A percentile compares a stretch with the other conserved stretches of the same genome.
Evolutionary conservation across 2,329 filamentous ascomycete genomes (phyloP).

Genomic region (Fusarium udum): DNA sequence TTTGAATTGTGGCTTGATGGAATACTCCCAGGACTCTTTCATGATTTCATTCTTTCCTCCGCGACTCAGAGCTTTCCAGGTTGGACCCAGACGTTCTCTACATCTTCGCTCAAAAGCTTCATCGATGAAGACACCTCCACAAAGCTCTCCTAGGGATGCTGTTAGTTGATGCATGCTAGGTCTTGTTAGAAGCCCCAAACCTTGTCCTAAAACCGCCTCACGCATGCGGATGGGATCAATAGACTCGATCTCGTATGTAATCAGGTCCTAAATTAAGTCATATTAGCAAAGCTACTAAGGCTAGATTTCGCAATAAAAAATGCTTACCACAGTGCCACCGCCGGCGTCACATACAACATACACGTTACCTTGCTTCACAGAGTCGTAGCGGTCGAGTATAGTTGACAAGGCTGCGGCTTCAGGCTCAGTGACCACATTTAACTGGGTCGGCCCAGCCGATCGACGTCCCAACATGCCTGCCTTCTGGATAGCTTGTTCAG

Average conservation of each 20-base stretch:
- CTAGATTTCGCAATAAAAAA: background rate
- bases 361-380: background rate
- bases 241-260: background rate
- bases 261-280: background rate
- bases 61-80: background rate
- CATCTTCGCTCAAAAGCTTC: background rate
- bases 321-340: background rate
- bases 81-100: background rate
- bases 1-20: background rate
- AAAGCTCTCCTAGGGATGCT: background rate
- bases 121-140: background rate
- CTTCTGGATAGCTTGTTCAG: background rate
- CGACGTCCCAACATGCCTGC: background rate
- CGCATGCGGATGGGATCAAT: background rate
- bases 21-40: background rate
- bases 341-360: background rate
- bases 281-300: background rate
- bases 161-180: background rate
- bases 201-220: background rate
- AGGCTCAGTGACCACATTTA: background rate
- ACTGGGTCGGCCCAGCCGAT: background rate
- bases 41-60: background rate
- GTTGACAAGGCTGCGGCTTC: background rate
- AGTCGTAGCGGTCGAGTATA: background rate
- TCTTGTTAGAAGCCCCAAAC: accelerated